A percentile compares a stretch with the other conserved stretches of the same genome.
phyloP scores from a whole-genome alignment of 2,329 filamentous ascomycete species.

The Hymenoscyphus fraxineus region DNA sequence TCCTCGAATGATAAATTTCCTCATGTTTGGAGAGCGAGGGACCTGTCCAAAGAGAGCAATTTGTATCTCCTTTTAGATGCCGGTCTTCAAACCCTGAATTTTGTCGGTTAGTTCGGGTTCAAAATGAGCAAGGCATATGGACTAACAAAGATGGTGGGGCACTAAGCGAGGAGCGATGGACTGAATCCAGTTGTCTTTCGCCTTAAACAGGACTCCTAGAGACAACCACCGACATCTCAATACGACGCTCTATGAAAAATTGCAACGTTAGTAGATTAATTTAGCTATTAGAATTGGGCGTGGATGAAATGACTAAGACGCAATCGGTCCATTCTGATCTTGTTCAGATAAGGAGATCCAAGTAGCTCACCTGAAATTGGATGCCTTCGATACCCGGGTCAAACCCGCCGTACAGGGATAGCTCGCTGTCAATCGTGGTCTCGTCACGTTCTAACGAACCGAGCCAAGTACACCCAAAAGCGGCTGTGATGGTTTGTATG shows the following conservation, averaged over 20 bases:
- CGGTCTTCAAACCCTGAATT: background rate
- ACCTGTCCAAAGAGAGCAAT: background rate
- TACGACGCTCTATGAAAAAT: background rate
- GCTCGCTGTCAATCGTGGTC: background rate
- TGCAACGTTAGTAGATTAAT: background rate
- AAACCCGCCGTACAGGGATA: background rate
- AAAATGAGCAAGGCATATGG: background rate
- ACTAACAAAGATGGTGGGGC: background rate
- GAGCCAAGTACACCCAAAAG: constrained; percentile 31
- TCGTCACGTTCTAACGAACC: constrained; percentile 14
- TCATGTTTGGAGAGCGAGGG: background rate
- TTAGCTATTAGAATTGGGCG: background rate
- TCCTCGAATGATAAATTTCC: background rate
- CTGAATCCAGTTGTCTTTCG: background rate
- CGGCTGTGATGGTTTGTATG: constrained; percentile 22
- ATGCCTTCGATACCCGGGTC: background rate
- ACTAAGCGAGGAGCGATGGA: background rate
- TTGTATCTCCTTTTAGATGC: background rate
- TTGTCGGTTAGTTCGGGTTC: background rate
- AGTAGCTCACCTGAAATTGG: background rate
- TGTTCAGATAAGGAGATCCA: background rate
- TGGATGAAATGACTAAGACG: background rate
- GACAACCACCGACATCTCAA: background rate
- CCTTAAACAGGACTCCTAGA: background rate
- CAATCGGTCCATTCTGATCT: background rate